A percentile compares a stretch with the other conserved stretches of the same genome.
Evolutionary conservation across 2,329 filamentous ascomycete species (phyloP).

Genomic region (Penicillium sclerotiorum): DNA sequence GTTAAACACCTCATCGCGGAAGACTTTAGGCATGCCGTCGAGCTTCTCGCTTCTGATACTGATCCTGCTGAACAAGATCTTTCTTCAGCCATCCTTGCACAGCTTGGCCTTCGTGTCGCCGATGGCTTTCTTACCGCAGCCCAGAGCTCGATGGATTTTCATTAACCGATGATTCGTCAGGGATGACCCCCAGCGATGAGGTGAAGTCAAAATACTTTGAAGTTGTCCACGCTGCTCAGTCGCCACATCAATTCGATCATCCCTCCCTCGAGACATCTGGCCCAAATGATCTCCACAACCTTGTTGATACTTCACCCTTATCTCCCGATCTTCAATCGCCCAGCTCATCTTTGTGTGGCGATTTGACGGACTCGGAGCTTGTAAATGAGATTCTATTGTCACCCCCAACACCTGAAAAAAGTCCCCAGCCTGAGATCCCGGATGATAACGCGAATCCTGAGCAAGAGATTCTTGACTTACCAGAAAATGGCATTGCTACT

Average conservation of each 20-base stretch:
- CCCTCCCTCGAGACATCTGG: too few species aligned
- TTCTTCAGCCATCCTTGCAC: too few species aligned
- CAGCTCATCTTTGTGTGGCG: constrained; percentile 40
- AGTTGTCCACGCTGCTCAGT: background rate
- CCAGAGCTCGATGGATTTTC: constrained; percentile 37
- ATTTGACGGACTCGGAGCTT: constrained; percentile 32
- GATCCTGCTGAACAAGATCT: too few species aligned
- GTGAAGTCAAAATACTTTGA: constrained; percentile 41
- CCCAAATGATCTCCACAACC: too few species aligned
- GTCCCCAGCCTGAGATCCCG: too few species aligned
- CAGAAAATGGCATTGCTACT: background rate
- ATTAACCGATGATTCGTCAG: constrained; percentile 42
- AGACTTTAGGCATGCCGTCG: too few species aligned
- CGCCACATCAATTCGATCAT: too few species aligned
- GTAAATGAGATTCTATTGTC: constrained; percentile 1
- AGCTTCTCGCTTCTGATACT: too few species aligned
- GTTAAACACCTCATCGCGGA: too few species aligned
- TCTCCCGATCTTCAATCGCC: constrained; percentile 16
- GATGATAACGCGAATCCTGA: too few species aligned
- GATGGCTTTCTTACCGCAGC: constrained; percentile 16
- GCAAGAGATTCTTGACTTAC: background rate
- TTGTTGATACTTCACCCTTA: background rate
- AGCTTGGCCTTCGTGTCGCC: too few species aligned
- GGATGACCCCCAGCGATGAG: constrained; percentile 42
- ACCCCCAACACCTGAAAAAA: background rate